A percentile compares a stretch with the other conserved stretches of the same genome.
phyloP scores from a whole-genome alignment of 2,329 filamentous ascomycete species.

The Microascus cirrosus region DNA sequence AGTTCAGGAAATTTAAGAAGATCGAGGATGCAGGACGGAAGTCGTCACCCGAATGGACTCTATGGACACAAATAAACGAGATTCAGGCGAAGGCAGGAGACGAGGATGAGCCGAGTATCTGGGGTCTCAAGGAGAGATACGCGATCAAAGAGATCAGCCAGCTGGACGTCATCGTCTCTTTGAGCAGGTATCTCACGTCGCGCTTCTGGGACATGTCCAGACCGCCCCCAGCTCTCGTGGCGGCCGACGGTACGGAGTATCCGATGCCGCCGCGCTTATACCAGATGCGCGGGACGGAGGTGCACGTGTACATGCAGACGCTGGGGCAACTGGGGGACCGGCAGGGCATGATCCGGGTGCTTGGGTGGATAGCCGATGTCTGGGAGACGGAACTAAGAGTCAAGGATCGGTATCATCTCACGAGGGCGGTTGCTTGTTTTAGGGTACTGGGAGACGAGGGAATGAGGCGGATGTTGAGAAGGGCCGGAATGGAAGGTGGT shows the following conservation, averaged over 20 bases:
- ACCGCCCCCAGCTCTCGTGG: neutral
- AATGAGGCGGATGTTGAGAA: neutral
- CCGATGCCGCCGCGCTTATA: neutral
- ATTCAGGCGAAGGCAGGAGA: neutral
- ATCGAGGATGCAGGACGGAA: neutral
- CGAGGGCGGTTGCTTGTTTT: slow-evolving; percentile 27
- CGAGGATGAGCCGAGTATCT: neutral
- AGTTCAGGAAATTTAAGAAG: neutral
- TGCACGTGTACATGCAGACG: slow-evolving; percentile 3
- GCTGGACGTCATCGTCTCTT: neutral
- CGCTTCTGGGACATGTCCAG: neutral
- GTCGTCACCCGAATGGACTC: neutral
- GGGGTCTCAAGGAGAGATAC: neutral
- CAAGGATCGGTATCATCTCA: slow-evolving; percentile 16
- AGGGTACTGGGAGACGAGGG: slow-evolving; percentile 27
- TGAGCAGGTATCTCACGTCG: neutral
- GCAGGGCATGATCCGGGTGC: slow-evolving; percentile 42
- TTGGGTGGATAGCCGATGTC: slow-evolving; percentile 47
- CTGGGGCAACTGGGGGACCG: slow-evolving; percentile 30
- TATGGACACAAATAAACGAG: neutral
- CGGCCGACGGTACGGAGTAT: neutral
- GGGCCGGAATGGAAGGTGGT: neutral
- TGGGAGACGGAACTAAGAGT: slow-evolving; percentile 24
- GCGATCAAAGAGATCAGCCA: neutral
- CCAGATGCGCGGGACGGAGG: neutral